A percentile compares a stretch with the other conserved stretches of the same genome.
Evolutionary conservation across 495 filamentous ascomycete genomes (phyloP).

Genomic region (Aeminium ludgeri): DNA sequence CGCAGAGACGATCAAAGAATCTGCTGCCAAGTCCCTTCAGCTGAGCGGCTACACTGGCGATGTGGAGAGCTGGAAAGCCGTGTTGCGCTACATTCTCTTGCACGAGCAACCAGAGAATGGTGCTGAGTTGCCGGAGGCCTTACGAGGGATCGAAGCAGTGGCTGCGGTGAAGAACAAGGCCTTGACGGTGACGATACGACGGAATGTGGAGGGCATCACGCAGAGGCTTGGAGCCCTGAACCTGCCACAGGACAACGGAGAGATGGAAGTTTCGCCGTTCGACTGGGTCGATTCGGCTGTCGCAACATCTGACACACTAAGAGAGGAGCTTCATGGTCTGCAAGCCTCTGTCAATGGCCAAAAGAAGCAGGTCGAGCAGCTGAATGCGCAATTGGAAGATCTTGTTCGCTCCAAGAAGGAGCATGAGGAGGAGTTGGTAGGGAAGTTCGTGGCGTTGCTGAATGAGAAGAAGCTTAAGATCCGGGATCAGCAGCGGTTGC

Average conservation of each 20-base stretch:
- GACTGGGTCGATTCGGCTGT: conserved; percentile 51
- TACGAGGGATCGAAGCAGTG: conserved; percentile 23
- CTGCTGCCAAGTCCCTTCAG: conserved; percentile 21
- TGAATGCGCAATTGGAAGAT: conserved; percentile 24
- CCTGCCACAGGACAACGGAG: conserved; percentile 43
- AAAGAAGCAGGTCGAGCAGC: conserved; percentile 25
- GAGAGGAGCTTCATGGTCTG: conserved; percentile 32
- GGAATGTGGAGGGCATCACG: conserved; percentile 42
- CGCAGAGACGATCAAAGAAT: conserved; percentile 7
- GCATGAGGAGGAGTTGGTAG: conserved; percentile 52
- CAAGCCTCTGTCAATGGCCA: conserved; percentile 29
- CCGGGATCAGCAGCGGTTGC: conserved; percentile 55
- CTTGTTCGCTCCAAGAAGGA: conserved; percentile 28
- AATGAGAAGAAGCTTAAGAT: conserved; percentile 92
- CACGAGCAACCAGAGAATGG: conserved; percentile 12
- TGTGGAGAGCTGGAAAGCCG: conserved; percentile 40
- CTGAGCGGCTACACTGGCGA: conserved; percentile 37
- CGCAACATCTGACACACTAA: conserved; percentile 25
- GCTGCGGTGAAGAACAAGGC: conserved; percentile 21
- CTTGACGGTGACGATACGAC: conserved; percentile 37
- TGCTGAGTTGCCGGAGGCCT: conserved; percentile 1
- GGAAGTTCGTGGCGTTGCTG: conserved; percentile 52
- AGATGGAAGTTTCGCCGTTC: conserved; percentile 46
- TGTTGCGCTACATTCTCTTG: conserved; percentile 28
- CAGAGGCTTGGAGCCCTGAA: conserved; percentile 54